Base-by-base conservation (phyloP, 176 grass and related monocot genomes). In the Avena atlantica region DNA sequence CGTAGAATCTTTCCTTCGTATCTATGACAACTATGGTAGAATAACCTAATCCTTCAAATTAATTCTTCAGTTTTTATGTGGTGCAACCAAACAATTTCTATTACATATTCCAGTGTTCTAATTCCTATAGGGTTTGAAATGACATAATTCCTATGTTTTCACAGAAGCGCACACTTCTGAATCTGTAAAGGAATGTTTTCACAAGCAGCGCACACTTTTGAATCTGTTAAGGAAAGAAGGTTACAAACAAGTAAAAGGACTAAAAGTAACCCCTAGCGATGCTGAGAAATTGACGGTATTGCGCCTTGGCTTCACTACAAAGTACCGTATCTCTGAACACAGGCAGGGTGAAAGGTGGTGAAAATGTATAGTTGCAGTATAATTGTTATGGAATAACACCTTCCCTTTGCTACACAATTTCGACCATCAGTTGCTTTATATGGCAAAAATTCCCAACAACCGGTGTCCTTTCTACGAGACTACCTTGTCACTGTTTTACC, bases 401-500 rank as follows among this genome's bases (percentile, higher is more conserved):
- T 83, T 40, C n/a, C 19, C 65, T 37, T 6, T 31, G 71, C 11
- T 37, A n/a, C 8, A 61, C 48, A 37, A 42, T 40, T 81, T 49
- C 27, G 23, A 12, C 10, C 20, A 69, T 42, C 14, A 67, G n/a
- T 37, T 2, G 14, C 59, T 71, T 60, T 8, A 76, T 81, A 67
- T 45, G 15, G 60, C 3, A 88, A 88, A 42, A 75, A 45, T 69
- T 31, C 40, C 48, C 16, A 75, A 57, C 37, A 59, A 73, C 19
- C 12, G 2, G 11, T 59, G 36, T 58, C 9, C 36, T 67, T 84
- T 80, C 34, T 68, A 75, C 56, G 10, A 53, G 40, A 56, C 76
- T 12, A 42, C 14, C 25, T n/a, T 5, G 7, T 59, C 70, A 49
- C 36, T 74, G 59, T 80, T 49, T n/a, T 19, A 24, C 74, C 15